A percentile compares a stretch with the other conserved stretches of the same genome.
Evolutionary conservation across 768 basidiomycete genomes (phyloP).

Genomic region (Russula griseocarnosa): DNA sequence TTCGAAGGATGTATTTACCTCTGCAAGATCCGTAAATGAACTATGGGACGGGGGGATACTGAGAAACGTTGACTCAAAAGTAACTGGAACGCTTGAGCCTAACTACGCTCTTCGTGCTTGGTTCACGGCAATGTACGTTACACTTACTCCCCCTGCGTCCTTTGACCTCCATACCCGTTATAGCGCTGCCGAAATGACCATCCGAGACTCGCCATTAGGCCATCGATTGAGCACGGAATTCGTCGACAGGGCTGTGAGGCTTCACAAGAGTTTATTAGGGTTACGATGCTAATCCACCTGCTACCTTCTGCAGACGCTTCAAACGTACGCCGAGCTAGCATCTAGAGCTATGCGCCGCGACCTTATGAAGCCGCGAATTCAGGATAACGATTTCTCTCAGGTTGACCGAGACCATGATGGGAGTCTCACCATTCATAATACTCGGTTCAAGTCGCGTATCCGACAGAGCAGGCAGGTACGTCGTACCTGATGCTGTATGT

Average conservation of each 20-base stretch:
- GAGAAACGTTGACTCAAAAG: not conserved
- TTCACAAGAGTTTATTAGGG: no score
- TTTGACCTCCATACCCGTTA: not conserved
- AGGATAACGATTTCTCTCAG: slow-evolving; percentile 14
- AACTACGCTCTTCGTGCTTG: slow-evolving; percentile 18
- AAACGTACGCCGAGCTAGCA: not conserved
- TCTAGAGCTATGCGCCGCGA: slow-evolving; percentile 6
- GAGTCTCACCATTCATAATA: slow-evolving; percentile 1
- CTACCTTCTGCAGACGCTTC: not conserved
- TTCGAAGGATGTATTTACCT: not conserved
- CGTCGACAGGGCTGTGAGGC: not conserved
- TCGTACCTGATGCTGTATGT: not conserved
- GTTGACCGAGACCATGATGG: not conserved
- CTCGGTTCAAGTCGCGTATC: slow-evolving; percentile 21
- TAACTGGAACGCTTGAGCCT: not conserved
- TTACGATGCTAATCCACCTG: not conserved
- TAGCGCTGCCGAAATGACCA: slow-evolving; percentile 12
- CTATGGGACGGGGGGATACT: slow-evolving; percentile 8
- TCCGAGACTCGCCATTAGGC: not conserved
- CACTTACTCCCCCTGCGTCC: not conserved
- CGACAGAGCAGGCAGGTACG: slow-evolving; percentile 6
- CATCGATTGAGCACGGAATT: not conserved
- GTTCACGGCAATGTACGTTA: slow-evolving; percentile 23
- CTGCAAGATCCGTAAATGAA: slow-evolving; percentile 3
- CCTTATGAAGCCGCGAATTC: not conserved